Base-by-base conservation (phyloP, 169 alveolate species). In the Plasmodium vivax region DNA sequence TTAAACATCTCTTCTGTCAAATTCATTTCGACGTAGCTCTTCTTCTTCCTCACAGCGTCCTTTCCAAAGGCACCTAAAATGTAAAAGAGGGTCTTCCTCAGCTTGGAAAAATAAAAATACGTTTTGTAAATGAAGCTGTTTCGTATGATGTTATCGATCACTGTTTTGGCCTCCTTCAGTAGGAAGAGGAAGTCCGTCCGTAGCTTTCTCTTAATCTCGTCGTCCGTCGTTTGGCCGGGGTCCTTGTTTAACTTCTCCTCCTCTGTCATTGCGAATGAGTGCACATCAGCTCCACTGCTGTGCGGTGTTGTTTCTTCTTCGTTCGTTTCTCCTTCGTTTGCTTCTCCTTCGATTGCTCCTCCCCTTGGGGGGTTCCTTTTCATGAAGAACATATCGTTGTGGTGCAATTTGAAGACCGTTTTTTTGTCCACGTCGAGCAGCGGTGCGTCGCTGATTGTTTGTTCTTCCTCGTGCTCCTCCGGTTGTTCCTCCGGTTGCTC, bases 81-180 rank as follows among this genome's bases (percentile, higher is more conserved):
- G 41, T 43, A 90, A 7, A 90, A 79, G 71, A 90, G 82, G 1
- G 94, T 58, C 36, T 45, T 79, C 73, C 54, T 90, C 74, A 90
- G 71, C n/a, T 90, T 90, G 12, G 43, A 90, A 19, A 90, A 43
- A 45, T 80, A 79, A 9, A 58, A 80, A 54, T 79, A 43, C 23
- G 82, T 51, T 38, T 90, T 90, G 19, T 58, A 90, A 16, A 71
- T 51, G 43, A 80, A 80, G 19, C 94, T 90, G 34, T 74, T 90
- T 34, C 41, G 45, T 54, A 90, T 90, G n/a, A 90, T 90, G 30
- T 43, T 90, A 23, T 90, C 90, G n/a, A 90, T 80, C 1, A 58
- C 84, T 5, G 43, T n/a, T 68, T 80, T 90, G 5, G 75, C 58
- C 62, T 90, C 94, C 8, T 47, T 79, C 14, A 56, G 16, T 3